phyloP scores from a whole-genome alignment of 2,329 filamentous ascomycete genomes.

The Seiridium unicorne region DNA sequence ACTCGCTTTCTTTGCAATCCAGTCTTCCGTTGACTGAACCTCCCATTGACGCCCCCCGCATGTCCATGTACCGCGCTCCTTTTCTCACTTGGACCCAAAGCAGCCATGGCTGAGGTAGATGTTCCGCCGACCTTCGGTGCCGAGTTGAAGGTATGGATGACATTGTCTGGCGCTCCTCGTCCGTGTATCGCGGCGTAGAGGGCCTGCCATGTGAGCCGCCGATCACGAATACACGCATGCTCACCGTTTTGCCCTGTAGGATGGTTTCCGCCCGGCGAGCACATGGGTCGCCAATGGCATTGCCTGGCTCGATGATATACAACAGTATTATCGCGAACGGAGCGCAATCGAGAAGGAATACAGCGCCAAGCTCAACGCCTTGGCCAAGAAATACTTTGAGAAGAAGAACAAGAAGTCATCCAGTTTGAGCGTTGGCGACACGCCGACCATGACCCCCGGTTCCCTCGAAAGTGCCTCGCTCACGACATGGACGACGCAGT shows the following conservation, averaged over 20 bases:
- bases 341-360: slow-evolving; percentile 97
- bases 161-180: too few relatives aligned
- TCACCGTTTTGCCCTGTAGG: slow-evolving; percentile 48
- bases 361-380: slow-evolving; percentile 76
- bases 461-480: slow-evolving; percentile 95
- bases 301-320: slow-evolving; percentile 92
- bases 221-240: background rate
- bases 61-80: slow-evolving; percentile 13
- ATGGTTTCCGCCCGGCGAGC: slow-evolving; percentile 95
- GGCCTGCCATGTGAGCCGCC: too few relatives aligned
- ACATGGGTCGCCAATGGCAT: slow-evolving; percentile 89
- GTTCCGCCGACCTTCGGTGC: slow-evolving; percentile 84
- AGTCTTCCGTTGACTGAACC: slow-evolving; percentile 4
- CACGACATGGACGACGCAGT: slow-evolving; percentile 94
- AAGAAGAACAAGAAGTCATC: slow-evolving; percentile 92
- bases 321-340: slow-evolving; percentile 95
- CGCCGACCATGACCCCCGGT: slow-evolving; percentile 86
- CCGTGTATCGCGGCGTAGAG: too few relatives aligned
- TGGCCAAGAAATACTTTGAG: slow-evolving; percentile 96
- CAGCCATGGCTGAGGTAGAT: slow-evolving; percentile 76
- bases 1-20: background rate
- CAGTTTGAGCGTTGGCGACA: slow-evolving; percentile 88
- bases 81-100: slow-evolving; percentile 15
- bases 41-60: background rate
- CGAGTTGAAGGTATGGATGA: slow-evolving; percentile 75